Evolutionary conservation across 805 yeast genomes (phyloP).

Genomic region (Wickerhamomyces tratensis): DNA sequence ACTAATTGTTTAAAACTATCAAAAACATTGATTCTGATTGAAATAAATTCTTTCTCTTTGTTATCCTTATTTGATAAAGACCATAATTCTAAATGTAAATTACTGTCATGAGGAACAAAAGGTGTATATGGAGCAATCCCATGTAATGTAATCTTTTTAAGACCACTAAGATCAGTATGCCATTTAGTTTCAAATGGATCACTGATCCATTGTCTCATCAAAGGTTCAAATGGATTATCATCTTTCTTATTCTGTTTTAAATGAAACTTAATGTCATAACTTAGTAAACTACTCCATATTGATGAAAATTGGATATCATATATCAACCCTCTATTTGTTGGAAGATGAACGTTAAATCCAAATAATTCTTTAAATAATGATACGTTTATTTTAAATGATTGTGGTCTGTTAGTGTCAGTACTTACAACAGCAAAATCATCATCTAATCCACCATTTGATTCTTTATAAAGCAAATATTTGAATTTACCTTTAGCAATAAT

Average conservation of each 20-base stretch:
- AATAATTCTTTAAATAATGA: conserved; percentile 7
- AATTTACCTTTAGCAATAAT: conserved; percentile 16
- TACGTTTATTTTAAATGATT: conserved; percentile 17
- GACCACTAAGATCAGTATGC: conserved; percentile 44
- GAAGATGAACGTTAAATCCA: conserved; percentile 25
- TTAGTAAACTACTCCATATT: conserved; percentile 53
- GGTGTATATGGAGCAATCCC: conserved; percentile 69
- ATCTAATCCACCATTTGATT: conserved; percentile 4
- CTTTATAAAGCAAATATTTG: conserved; percentile 7
- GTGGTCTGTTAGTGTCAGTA: conserved; percentile 16
- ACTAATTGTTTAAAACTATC: conserved; percentile 61
- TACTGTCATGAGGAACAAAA: conserved; percentile 17
- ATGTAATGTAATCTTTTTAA: conserved; percentile 36
- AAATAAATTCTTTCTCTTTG: conserved; percentile 6
- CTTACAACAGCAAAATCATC: conserved; percentile 30
- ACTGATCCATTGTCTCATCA: conserved; percentile 55
- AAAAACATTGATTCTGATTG: conserved; percentile 39
- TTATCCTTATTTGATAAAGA: conserved; percentile 22
- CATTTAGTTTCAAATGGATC: conserved; percentile 74
- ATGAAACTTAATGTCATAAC: conserved; percentile 31
- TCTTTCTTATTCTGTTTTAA: conserved; percentile 2
- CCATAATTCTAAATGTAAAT: conserved; percentile 39
- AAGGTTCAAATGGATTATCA: conserved; percentile 37
- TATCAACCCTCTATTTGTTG: conserved; percentile 32
- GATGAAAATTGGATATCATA: conserved; percentile 41